These are phyloP conservation scores for Nemania bipapillata DNA, from an alignment of 2,329 filamentous ascomycete genomes.

Conservation along the genomic window DNA sequence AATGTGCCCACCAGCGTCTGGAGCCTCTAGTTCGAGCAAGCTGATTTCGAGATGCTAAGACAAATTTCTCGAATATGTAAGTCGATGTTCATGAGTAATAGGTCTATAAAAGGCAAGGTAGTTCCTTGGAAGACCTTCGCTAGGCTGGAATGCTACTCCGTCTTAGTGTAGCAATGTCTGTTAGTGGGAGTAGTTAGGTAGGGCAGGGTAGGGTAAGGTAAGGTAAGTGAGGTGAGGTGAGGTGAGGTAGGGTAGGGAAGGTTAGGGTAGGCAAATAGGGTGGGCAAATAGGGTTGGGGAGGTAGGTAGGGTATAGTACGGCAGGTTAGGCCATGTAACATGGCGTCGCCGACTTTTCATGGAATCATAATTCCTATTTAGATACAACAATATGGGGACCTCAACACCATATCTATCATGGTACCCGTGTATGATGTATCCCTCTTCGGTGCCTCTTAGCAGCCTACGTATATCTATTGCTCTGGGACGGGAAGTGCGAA, in stretches of 20 bases:
- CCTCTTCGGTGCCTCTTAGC: no score
- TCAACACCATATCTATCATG: no score
- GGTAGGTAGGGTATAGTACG: background rate
- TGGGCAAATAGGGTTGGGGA: background rate
- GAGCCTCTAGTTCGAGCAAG: no score
- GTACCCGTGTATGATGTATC: no score
- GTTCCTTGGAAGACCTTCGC: background rate
- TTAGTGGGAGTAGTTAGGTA: constrained; percentile 8
- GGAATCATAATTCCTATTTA: no score
- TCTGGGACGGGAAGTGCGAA: no score
- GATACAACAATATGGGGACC: no score
- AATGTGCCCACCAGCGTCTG: background rate
- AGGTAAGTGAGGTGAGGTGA: background rate
- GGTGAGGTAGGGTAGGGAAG: background rate
- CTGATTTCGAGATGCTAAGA: no score
- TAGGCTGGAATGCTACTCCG: background rate
- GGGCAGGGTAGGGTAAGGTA: background rate
- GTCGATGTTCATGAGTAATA: background rate
- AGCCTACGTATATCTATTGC: no score
- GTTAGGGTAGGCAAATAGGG: background rate
- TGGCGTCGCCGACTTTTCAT: no score
- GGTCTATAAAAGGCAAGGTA: background rate
- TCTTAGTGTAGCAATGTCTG: background rate
- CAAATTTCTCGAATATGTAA: background rate
- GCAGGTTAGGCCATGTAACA: no score